These are phyloP conservation scores for Verbascum thapsus DNA, from an alignment of 257 asterid genomes.

Conservation along the genomic window DNA sequence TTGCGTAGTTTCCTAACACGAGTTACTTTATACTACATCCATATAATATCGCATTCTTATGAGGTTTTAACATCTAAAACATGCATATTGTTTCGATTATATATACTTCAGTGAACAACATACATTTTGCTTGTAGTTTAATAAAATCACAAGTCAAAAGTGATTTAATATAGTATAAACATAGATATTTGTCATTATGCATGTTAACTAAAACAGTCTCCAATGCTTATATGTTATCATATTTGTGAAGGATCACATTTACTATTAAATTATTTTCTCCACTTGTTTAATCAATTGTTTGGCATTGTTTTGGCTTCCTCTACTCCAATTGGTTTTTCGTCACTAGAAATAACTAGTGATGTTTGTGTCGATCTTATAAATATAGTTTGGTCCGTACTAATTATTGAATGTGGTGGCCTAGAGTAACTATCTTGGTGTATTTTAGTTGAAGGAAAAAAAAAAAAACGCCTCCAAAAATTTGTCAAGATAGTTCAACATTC, in stretches of 20 bases:
- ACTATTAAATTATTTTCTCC: too few species aligned
- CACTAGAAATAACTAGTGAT: background rate
- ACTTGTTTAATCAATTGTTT: too few species aligned
- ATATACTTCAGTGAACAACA: background rate
- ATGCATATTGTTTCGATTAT: background rate
- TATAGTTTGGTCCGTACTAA: too few species aligned
- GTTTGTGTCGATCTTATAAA: background rate
- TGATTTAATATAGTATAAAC: background rate
- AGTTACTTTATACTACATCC: constrained; percentile 4
- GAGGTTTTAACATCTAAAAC: background rate
- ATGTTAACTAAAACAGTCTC: background rate
- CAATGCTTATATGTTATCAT: background rate
- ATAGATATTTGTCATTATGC: background rate
- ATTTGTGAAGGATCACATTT: too few species aligned
- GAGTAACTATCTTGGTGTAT: too few species aligned
- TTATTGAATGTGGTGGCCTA: too few species aligned
- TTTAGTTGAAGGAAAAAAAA: too few species aligned
- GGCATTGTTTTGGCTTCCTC: background rate
- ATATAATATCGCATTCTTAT: background rate
- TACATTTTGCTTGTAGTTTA: background rate
- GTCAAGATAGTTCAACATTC: too few species aligned
- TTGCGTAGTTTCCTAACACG: too few species aligned
- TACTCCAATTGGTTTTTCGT: background rate
- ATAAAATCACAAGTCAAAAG: too few species aligned
- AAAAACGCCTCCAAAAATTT: too few species aligned